Evolutionary conservation across 441 rosid species (phyloP).

Genomic region (Adansonia gregorii): DNA sequence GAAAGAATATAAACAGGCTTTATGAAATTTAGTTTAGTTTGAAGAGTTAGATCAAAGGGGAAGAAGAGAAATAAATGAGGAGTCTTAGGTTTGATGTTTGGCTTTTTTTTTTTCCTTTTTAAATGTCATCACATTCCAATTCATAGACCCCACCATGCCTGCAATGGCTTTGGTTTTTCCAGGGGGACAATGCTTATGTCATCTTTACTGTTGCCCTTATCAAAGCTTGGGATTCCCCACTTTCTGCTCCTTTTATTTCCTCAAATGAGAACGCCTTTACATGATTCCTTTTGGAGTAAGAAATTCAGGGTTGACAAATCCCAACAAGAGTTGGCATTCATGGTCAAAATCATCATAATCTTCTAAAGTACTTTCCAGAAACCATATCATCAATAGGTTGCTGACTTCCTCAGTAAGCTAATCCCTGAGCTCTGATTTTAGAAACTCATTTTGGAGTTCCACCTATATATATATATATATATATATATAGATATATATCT

Average conservation of each 20-base stretch:
- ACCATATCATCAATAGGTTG: slow-evolving; percentile 6
- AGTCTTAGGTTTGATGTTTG: slow-evolving; percentile 32
- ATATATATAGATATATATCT: too few species aligned
- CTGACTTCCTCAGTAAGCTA: too few species aligned
- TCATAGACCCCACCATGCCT: slow-evolving; percentile 44
- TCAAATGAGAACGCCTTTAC: slow-evolving; percentile 43
- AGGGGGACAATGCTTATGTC: slow-evolving; percentile 49
- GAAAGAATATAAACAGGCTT: slow-evolving; percentile 24
- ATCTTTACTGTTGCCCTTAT: slow-evolving; percentile 40
- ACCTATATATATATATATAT: neutral
- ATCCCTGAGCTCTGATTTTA: neutral
- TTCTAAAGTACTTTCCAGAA: slow-evolving; percentile 22
- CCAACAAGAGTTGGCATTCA: slow-evolving; percentile 22
- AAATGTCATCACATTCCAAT: slow-evolving; percentile 31
- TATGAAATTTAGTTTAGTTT: slow-evolving; percentile 33
- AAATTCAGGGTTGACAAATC: slow-evolving; percentile 37
- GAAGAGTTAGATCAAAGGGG: slow-evolving; percentile 39
- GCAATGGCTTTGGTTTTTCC: slow-evolving; percentile 44
- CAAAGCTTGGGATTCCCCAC: slow-evolving; percentile 65
- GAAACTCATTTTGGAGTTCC: neutral
- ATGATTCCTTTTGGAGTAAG: slow-evolving; percentile 38
- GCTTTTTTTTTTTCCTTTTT: neutral
- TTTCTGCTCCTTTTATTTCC: slow-evolving; percentile 36
- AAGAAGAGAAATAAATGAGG: slow-evolving; percentile 42
- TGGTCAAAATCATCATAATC: slow-evolving; percentile 37